These are phyloP conservation scores for Botrytis pseudocinerea DNA, from an alignment of 2,329 filamentous ascomycete species.

Conservation along the genomic window DNA sequence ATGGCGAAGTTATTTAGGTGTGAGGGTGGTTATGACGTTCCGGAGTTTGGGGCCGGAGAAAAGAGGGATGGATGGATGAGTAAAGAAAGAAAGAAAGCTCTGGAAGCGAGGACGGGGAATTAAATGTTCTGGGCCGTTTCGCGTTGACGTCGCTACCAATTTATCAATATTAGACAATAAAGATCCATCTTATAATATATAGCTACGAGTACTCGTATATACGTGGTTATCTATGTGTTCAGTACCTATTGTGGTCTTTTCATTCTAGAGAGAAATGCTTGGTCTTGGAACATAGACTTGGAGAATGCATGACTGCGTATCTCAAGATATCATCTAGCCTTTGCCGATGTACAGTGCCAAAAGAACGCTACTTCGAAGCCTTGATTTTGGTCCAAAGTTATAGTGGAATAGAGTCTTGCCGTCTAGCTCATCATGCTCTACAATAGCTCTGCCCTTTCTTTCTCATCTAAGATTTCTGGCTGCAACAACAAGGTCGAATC, in stretches of 20 bases:
- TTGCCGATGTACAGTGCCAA: no score
- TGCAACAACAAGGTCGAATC: no score
- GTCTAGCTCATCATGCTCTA: no score
- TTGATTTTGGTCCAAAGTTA: no score
- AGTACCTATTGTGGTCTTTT: neutral
- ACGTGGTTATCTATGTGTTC: no score
- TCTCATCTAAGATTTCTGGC: no score
- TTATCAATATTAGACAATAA: neutral
- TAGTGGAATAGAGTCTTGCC: no score
- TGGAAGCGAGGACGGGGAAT: conserved; percentile 17
- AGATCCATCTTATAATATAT: neutral
- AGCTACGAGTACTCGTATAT: neutral
- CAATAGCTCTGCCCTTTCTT: no score
- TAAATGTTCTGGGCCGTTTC: neutral
- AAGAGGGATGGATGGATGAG: conserved; percentile 8
- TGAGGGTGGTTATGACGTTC: conserved; percentile 11
- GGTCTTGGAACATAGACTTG: neutral
- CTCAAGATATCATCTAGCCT: neutral
- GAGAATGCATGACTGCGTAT: neutral
- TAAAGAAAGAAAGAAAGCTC: conserved; percentile 25
- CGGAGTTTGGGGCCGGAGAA: conserved; percentile 21
- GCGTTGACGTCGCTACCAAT: neutral
- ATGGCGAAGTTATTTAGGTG: neutral
- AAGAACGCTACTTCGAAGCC: no score
- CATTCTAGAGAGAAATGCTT: neutral